Evolutionary conservation across 805 yeast species (phyloP).

Genomic region (Millerago galiae): DNA sequence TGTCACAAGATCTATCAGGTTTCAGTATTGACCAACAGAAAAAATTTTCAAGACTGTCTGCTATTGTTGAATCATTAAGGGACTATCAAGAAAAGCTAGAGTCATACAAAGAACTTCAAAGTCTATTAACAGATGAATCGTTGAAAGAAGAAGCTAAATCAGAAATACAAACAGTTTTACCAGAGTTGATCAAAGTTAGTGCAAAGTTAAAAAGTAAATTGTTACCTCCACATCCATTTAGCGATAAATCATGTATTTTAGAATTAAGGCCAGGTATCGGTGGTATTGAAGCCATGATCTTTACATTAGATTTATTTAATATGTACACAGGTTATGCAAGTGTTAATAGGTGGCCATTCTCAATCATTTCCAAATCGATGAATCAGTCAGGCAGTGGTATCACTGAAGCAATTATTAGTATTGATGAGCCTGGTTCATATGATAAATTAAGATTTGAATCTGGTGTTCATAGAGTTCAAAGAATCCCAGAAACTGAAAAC

Average conservation of each 20-base stretch:
- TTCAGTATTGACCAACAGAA: constrained; percentile 46
- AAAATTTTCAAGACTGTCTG: constrained; percentile 37
- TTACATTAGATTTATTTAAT: constrained; percentile 68
- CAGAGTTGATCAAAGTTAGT: constrained; percentile 37
- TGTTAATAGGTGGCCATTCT: constrained; percentile 58
- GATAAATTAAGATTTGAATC: constrained; percentile 73
- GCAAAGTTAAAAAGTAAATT: constrained; percentile 47
- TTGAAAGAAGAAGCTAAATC: constrained; percentile 52
- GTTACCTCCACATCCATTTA: constrained; percentile 71
- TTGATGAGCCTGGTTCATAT: constrained; percentile 75
- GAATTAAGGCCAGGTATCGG: constrained; percentile 96
- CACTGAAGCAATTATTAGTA: constrained; percentile 65
- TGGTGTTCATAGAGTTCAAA: constrained; percentile 94
- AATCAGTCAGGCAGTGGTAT: constrained; percentile 63
- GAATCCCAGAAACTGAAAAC: constrained; percentile 89
- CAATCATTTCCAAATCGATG: constrained; percentile 48
- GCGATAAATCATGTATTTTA: constrained; percentile 69
- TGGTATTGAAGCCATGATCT: constrained; percentile 87
- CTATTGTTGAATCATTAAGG: constrained; percentile 35
- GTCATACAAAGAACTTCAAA: constrained; percentile 34
- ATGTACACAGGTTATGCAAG: constrained; percentile 79
- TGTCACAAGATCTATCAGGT: constrained; percentile 33
- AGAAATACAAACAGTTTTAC: constrained; percentile 47
- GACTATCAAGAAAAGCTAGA: constrained; percentile 29
- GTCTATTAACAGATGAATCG: constrained; percentile 39